Evolutionary conservation across 2,329 filamentous ascomycete species (phyloP), one percentile per base, ranked within the genome.

Genomic region (Cordyceps javanica): DNA sequence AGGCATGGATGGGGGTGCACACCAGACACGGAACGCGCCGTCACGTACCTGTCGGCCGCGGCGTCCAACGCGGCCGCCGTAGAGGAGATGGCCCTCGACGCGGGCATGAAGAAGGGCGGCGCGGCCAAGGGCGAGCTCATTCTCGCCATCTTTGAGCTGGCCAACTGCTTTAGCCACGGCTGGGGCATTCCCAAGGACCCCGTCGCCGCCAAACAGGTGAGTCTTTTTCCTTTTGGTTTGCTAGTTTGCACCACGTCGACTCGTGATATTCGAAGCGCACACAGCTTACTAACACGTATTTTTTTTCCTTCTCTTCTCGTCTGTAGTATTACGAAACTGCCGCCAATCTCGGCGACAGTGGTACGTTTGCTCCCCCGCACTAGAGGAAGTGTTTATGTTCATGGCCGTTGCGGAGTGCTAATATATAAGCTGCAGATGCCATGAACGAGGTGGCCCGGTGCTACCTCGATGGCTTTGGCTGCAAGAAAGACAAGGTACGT

Each of bases 361-460:
- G 83, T 85, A 73, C 68, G 81, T 72, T 58, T 45, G 19, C 19
- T 23, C 32, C 28, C 32, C 21, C 25, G 8, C 46, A 14, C 7
- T 21, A 34, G 21, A 23, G 25, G 16, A 16, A 14, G 36, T 5
- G 14, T 3, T 30, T 28, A 10, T 11, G 8, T 5, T 21, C 16
- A 2, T 9, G 13, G 13, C 5, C 25, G 32, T n/a, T 13, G 13
- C 14, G 5, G 16, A n/a, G 23, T 51, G 41, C 41, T 55, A 28
- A 51, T 55, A 14, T 19, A 3, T 13, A 9, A 8, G 19, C 62
- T 60, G 60, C 65, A 86, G 94, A 99, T 76, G 94, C 92, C 59
- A 96, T 97, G 92, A 96, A 97, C 69, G 93, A 97, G 73, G 88
- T 88, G 55, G 94, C 87, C 36, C 96, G 91, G 91, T 99, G 94